These are phyloP conservation scores for Rhodotorula mucilaginosa DNA, from an alignment of 1,284 basidiomycete genomes.

Conservation along the genomic window DNA sequence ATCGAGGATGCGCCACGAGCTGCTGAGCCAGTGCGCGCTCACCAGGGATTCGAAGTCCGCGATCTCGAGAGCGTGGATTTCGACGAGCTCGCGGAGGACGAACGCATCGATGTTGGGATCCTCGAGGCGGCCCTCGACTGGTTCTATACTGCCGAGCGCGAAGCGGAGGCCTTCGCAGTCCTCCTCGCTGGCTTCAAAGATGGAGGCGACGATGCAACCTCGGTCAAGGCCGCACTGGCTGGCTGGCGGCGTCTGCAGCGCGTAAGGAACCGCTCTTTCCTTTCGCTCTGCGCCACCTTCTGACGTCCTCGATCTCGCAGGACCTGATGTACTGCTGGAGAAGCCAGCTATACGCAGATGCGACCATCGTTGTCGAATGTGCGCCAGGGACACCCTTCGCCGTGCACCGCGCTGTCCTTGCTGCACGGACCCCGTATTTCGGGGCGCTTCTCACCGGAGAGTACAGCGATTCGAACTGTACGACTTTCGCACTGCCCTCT, in stretches of 20 bases:
- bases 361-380: conserved; percentile 70
- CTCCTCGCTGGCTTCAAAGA: conserved; percentile 70
- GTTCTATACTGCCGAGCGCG: conserved; percentile 75
- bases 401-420: conserved; percentile 87
- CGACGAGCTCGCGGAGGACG: too few relatives aligned
- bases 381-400: conserved; percentile 73
- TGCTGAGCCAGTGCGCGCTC: neutral
- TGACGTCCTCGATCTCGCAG: conserved; percentile 54
- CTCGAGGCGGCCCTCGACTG: conserved; percentile 69
- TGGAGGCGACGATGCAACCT: conserved; percentile 41
- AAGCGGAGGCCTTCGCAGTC: conserved; percentile 83
- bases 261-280: conserved; percentile 6
- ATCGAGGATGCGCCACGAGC: conserved; percentile 2
- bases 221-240: conserved; percentile 3
- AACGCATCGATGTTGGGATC: conserved; percentile 34
- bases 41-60: too few relatives aligned
- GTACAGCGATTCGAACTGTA: conserved; percentile 53
- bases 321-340: conserved; percentile 96
- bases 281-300: neutral
- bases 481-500: conserved; percentile 67
- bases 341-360: conserved; percentile 84
- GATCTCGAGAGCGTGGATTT: too few relatives aligned
- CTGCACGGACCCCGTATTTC: conserved; percentile 86
- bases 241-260: conserved; percentile 22
- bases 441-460: conserved; percentile 61